Conservation (phyloP, 116 monocot genomes). For the Thalassia testudinum region DNA sequence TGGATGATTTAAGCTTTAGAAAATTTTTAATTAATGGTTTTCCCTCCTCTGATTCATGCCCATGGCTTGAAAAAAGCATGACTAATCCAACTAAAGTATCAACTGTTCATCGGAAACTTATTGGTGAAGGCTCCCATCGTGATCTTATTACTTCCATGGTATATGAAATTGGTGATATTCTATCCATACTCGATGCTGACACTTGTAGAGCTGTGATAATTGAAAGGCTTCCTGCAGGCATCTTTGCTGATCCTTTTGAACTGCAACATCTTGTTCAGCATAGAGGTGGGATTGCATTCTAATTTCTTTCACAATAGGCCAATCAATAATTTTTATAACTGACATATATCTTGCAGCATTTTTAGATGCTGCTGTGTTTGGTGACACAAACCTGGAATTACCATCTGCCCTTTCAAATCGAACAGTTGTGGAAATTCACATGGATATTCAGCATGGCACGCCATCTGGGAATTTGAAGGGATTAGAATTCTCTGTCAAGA, state of each 20-base stretch:
- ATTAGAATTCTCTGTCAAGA: conserved; percentile 16
- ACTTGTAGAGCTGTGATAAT: conserved; percentile 42
- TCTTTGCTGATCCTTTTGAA: conserved; percentile 89
- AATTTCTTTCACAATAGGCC: neutral
- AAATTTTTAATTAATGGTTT: conserved; percentile 14
- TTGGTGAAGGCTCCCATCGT: conserved; percentile 78
- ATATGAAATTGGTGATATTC: conserved; percentile 8
- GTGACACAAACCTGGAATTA: conserved; percentile 76
- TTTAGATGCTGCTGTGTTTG: conserved; percentile 54
- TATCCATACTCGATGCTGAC: conserved; percentile 13
- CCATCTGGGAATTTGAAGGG: conserved; percentile 2
- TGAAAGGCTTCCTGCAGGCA: conserved; percentile 55
- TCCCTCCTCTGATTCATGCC: conserved; percentile 13
- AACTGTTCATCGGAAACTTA: conserved; percentile 14
- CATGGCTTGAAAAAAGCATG: conserved; percentile 6
- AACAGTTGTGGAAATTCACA: conserved; percentile 62
- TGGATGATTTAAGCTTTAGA: conserved; percentile 20
- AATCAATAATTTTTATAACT: neutral
- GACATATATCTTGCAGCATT: conserved; percentile 30
- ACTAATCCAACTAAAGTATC: conserved; percentile 5
- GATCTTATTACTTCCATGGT: conserved; percentile 28
- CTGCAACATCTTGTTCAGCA: conserved; percentile 56
- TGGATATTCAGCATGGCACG: conserved; percentile 10
- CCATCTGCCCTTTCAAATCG: conserved; percentile 68
- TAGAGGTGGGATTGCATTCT: conserved; percentile 20